Base-by-base conservation (phyloP, 1,139 yeast genomes). In the Debaryomyces psychrophilus region DNA sequence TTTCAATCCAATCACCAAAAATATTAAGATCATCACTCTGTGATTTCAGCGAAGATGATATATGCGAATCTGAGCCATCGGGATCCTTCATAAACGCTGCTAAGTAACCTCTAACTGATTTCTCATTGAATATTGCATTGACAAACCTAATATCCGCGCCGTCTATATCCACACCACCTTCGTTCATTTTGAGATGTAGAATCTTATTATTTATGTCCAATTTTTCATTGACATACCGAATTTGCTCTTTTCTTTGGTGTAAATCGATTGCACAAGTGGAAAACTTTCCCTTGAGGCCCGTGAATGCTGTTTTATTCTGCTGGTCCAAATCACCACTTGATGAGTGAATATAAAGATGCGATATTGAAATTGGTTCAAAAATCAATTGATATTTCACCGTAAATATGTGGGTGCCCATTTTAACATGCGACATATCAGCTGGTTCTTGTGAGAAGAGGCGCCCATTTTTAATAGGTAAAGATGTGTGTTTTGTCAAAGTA, bases 321-420 rank as follows among this genome's bases (percentile, higher is more conserved):
- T 78, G 77, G 18, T 73, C 66, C 25, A 71, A 56, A 37, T 73
- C 71, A 8, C 69, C 71, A 3, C 75, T 66, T 31, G 81, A 78
- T 7, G 80, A 64, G 57, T 85, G 89, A 52, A 80, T 76, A 55
- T 85, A 85, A 48, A 84, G 74, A 62, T 90, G 95, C 0, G 93
- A 76, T 8, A 92, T 72, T 41, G 80, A 85, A 35, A 92, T 67
- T 1, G 97, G 96, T 26, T 83, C 77, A 42, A 92, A 71, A 20
- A 81, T 77, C 26, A 95, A 77, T 56, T 82, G 85, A 61, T 92
- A 93, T 58, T 93, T 90, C 48, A 90, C 81, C 0, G 97, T 87
- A 60, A 77, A 84, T 34, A 93, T 64, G 56, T 87, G 93, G 5
- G 84, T 75, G 1, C 96, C 90, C 69, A 92, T 87, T 57, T 87